Base-by-base conservation (phyloP, 768 basidiomycete genomes). In the Mycena polygramma region DNA sequence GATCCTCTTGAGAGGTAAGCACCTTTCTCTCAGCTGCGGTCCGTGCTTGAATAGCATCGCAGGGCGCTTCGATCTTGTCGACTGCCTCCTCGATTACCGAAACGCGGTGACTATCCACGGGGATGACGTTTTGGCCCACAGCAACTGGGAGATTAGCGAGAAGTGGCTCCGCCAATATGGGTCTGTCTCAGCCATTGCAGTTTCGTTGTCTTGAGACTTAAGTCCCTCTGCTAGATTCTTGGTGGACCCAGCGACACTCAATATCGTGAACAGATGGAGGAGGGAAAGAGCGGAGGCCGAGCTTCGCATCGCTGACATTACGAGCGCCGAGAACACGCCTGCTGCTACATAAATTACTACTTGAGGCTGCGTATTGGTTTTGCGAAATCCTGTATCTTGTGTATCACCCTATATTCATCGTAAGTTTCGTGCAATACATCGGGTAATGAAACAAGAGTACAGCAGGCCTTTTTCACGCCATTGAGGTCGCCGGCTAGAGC, bases 391-490 rank as follows among this genome's bases (percentile, higher is more conserved):
- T 35, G 37, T 57, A 24, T 57, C 19, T 54, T 9, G 66, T 54
- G 52, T 52, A 65, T 70, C 64, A 66, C 68, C 72, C 69, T 66
- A 65, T 65, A 48, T 60, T 13, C 19, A 37, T 17, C 43, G 30
- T 70, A 3, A 70, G 69, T 30, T 24, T 19, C 17, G 48, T 30
- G 30, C 30, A 59, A 52, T 64, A 26, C 22, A 30, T 7, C 49
- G 46, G 66, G 52, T 37, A 63, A 46, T 35, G 11, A 36, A 43
- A 41, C 49, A 69, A 15, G 17, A 36, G 35, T 55, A 73, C 97
- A 98, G n/a, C 92, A 94, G 10, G 96, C 95, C 76, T 97, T 96
- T 53, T 87, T 85, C 35, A 98, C 95, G 7, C 97, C 97, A 22
- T 94, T 92, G 36, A 98, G 83, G 75, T 97, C 92, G 7, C 94